Conservation (phyloP, 768 basidiomycete genomes). For the Kwoniella sp. region DNA sequence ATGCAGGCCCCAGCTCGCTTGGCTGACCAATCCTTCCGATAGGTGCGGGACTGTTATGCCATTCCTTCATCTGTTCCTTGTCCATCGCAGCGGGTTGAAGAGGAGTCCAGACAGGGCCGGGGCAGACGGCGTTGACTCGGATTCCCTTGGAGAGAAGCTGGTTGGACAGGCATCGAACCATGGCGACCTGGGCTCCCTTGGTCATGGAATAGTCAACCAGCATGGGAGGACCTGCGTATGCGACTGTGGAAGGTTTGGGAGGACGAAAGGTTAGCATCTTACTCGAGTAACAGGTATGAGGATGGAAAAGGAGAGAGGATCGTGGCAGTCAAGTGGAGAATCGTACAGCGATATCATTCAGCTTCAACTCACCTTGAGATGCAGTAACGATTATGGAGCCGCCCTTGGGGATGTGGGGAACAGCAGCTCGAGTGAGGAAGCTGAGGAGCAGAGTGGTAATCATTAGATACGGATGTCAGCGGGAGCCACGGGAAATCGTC, state of each 20-base stretch:
- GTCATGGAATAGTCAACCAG: constrained; percentile 63
- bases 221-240: constrained; percentile 55
- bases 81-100: constrained; percentile 56
- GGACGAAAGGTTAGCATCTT: not conserved
- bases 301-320: not conserved
- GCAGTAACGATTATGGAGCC: constrained; percentile 68
- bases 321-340: not conserved
- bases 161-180: constrained; percentile 62
- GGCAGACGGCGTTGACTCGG: constrained; percentile 40
- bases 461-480: not conserved
- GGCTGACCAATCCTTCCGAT: constrained; percentile 62
- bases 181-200: constrained; percentile 62
- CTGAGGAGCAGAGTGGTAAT: not conserved
- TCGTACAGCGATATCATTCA: no score
- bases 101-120: constrained; percentile 55
- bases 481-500: no score
- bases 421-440: constrained; percentile 62
- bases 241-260: constrained; percentile 30
- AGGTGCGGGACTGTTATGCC: constrained; percentile 51
- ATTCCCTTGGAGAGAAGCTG: constrained; percentile 62
- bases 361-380: constrained; percentile 54
- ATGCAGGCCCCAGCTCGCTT: constrained; percentile 62
- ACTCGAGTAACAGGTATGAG: not conserved
- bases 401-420: constrained; percentile 67
- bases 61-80: constrained; percentile 46